Conservation (phyloP, 805 yeast genomes). For the Ogataea kodamae region DNA sequence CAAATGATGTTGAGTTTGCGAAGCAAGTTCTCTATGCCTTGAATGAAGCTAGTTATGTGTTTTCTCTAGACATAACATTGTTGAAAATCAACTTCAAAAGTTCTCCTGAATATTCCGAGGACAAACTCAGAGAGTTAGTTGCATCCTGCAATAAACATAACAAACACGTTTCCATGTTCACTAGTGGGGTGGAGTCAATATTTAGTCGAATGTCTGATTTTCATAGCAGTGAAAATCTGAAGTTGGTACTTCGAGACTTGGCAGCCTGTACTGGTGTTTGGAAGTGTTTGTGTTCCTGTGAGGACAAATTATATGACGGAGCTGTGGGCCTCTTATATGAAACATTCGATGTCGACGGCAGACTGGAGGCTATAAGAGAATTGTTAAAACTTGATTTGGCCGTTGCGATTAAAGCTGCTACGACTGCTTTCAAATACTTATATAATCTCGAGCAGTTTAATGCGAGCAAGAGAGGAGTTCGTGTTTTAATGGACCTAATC, state of each 20-base stretch:
- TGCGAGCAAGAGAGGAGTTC: constrained; percentile 48
- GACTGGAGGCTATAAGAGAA: constrained; percentile 68
- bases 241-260: constrained; percentile 38
- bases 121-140: constrained; percentile 21
- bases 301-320: constrained; percentile 55
- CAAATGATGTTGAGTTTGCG: constrained; percentile 18
- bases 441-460: constrained; percentile 18
- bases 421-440: constrained; percentile 26
- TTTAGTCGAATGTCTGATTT: constrained; percentile 27
- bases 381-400: constrained; percentile 44
- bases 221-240: constrained; percentile 19
- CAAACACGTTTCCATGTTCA: constrained; percentile 19
- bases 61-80: constrained; percentile 24
- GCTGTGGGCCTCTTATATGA: constrained; percentile 72
- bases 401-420: constrained; percentile 43
- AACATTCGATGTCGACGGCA: constrained; percentile 73
- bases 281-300: constrained; percentile 69
- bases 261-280: constrained; percentile 60
- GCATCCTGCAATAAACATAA: constrained; percentile 29
- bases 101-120: constrained; percentile 11
- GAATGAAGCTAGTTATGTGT: constrained; percentile 16
- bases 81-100: constrained; percentile 18
- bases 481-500: constrained; percentile 71
- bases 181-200: constrained; percentile 20
- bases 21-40: constrained; percentile 19